phyloP scores from a whole-genome alignment of 768 basidiomycete genomes.

The Vararia minispora region DNA sequence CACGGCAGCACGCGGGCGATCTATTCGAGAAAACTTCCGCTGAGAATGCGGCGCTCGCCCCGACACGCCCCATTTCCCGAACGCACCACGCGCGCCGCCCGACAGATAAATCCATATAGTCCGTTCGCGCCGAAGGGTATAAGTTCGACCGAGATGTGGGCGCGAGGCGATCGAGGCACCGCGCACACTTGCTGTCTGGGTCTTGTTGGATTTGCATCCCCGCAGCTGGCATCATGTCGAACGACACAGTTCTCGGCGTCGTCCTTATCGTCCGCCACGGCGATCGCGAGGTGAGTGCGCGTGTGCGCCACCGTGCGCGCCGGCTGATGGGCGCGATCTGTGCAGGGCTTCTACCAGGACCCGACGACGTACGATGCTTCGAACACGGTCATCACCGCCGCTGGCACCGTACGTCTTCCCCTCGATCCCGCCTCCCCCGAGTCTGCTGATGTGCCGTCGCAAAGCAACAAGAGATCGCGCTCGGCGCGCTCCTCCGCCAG shows the following conservation, averaged over 20 bases:
- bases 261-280: constrained; percentile 50
- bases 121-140: too few species aligned
- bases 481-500: constrained; percentile 40
- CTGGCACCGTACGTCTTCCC: constrained; percentile 42
- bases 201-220: too few species aligned
- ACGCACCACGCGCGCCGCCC: too few species aligned
- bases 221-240: too few species aligned
- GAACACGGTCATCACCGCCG: constrained; percentile 50
- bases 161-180: too few species aligned
- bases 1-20: too few species aligned
- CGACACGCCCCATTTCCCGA: too few species aligned
- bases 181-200: too few species aligned
- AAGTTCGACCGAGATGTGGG: too few species aligned
- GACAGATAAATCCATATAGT: too few species aligned
- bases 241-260: constrained; percentile 28
- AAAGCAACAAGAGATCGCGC: constrained; percentile 45
- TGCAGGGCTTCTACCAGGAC: constrained; percentile 53
- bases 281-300: constrained; percentile 32
- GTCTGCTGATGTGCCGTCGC: background rate
- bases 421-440: background rate
- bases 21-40: too few species aligned
- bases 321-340: background rate
- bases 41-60: too few species aligned
- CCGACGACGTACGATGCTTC: constrained; percentile 46
- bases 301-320: background rate